Percentiles rank a stretch among this genome's conserved stretches.
phyloP scores from a whole-genome alignment of 257 asterid genomes.

The Salvia splendens region DNA sequence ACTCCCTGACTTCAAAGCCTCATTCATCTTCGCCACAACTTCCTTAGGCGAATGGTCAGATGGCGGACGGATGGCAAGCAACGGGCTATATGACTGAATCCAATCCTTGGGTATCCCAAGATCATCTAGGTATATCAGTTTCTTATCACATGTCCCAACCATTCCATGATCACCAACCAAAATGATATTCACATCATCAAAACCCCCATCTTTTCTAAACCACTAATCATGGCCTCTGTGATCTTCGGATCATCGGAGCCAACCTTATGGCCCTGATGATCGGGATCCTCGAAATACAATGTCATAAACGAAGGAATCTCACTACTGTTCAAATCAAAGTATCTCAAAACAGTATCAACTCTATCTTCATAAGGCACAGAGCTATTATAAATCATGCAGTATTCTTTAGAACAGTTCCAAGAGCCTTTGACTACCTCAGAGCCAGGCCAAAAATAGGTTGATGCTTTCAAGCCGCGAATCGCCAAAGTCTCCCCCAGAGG shows the following conservation, averaged over 20 bases:
- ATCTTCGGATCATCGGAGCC: slow-evolving; percentile 68
- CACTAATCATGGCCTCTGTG: slow-evolving; percentile 63
- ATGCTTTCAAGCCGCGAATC: slow-evolving; percentile 63
- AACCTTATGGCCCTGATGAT: slow-evolving; percentile 68
- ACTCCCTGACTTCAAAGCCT: slow-evolving; percentile 58
- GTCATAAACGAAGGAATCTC: slow-evolving; percentile 71
- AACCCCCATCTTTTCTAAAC: slow-evolving; percentile 58
- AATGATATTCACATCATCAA: slow-evolving; percentile 61
- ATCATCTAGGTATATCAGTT: slow-evolving; percentile 61
- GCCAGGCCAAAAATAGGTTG: slow-evolving; percentile 78
- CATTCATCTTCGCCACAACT: slow-evolving; percentile 60
- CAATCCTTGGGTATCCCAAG: slow-evolving; percentile 52
- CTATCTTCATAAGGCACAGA: slow-evolving; percentile 72
- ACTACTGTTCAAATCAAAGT: slow-evolving; percentile 57
- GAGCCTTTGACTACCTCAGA: slow-evolving; percentile 68
- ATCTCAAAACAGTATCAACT: slow-evolving; percentile 60
- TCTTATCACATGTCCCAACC: slow-evolving; percentile 77
- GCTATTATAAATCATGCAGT: slow-evolving; percentile 50
- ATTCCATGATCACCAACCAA: slow-evolving; percentile 80
- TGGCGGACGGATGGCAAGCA: slow-evolving; percentile 64
- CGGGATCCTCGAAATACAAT: slow-evolving; percentile 73
- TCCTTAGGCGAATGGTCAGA: slow-evolving; percentile 38
- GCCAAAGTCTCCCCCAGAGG: slow-evolving; percentile 74
- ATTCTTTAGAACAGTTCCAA: slow-evolving; percentile 56
- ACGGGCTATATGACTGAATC: slow-evolving; percentile 61